Evolutionary conservation across 1,284 basidiomycete species (phyloP).

Genomic region (Tremellales sp.): DNA sequence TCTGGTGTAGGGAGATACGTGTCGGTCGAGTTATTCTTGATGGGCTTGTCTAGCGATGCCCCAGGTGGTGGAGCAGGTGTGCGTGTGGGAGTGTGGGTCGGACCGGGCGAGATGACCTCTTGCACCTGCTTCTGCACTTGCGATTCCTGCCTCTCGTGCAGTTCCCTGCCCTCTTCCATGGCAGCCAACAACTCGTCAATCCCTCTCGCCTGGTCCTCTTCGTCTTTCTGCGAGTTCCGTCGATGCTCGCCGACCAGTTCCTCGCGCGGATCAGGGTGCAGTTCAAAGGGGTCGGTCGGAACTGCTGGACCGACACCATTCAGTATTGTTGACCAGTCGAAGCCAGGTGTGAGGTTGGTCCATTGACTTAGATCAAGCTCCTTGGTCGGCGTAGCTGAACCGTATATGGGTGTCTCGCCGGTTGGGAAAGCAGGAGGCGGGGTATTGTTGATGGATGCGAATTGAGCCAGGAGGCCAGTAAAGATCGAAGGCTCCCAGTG

Average conservation of each 20-base stretch:
- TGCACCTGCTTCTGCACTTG: not conserved
- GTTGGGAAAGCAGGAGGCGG: not conserved
- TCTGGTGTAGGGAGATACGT: constrained; percentile 31
- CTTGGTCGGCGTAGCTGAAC: constrained; percentile 35
- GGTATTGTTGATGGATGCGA: not conserved
- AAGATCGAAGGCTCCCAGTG: constrained; percentile 40
- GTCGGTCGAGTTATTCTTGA: not conserved
- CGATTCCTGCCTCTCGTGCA: constrained; percentile 11
- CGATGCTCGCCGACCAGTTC: not conserved
- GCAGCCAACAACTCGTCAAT: constrained; percentile 37
- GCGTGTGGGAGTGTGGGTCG: not conserved
- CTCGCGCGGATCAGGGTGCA: not conserved
- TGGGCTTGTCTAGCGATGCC: not conserved
- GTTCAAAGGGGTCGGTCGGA: not conserved
- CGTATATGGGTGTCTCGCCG: constrained; percentile 19
- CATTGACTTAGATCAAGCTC: constrained; percentile 37
- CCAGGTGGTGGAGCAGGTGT: too few relatives aligned
- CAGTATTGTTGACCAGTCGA: constrained; percentile 26
- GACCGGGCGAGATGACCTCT: not conserved
- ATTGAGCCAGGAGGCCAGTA: constrained; percentile 34
- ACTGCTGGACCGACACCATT: not conserved
- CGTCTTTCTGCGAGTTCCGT: not conserved
- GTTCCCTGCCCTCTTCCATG: constrained; percentile 37
- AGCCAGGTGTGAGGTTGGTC: constrained; percentile 39
- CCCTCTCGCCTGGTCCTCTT: constrained; percentile 4